These are phyloP conservation scores for Neurospora pannonica DNA, from an alignment of 495 filamentous ascomycete species.

Conservation along the genomic window DNA sequence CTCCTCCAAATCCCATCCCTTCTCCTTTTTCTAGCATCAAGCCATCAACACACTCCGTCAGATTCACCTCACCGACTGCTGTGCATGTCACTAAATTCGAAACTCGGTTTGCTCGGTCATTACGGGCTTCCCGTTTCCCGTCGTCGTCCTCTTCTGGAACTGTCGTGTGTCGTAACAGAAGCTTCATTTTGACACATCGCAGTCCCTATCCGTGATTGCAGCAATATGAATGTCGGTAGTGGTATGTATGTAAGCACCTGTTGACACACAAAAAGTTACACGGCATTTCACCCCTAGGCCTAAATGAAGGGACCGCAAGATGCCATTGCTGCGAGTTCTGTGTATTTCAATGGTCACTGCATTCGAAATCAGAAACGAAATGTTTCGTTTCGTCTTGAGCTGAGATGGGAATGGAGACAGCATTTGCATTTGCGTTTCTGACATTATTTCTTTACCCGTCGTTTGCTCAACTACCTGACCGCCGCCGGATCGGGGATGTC, in stretches of 20 bases:
- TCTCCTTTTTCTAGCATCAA: background rate
- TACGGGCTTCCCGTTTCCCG: background rate
- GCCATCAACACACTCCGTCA: background rate
- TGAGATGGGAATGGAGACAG: background rate
- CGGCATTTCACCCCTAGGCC: background rate
- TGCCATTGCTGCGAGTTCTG: too few relatives aligned
- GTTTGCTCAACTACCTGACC: background rate
- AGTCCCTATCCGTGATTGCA: background rate
- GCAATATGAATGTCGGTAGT: background rate
- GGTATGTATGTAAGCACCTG: background rate
- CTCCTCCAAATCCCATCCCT: too few relatives aligned
- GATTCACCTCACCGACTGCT: background rate
- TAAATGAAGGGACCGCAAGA: background rate
- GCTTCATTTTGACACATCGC: background rate
- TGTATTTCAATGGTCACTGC: background rate
- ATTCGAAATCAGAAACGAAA: background rate
- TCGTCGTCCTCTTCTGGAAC: background rate
- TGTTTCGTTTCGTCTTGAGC: background rate
- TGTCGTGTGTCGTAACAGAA: background rate
- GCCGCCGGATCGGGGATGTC: background rate
- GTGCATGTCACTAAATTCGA: background rate
- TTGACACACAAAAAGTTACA: background rate
- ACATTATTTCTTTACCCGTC: background rate
- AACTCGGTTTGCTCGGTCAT: background rate
- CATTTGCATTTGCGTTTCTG: too few relatives aligned